Conservation (phyloP, 2,329 filamentous ascomycete species). For the Graphium sp. region DNA sequence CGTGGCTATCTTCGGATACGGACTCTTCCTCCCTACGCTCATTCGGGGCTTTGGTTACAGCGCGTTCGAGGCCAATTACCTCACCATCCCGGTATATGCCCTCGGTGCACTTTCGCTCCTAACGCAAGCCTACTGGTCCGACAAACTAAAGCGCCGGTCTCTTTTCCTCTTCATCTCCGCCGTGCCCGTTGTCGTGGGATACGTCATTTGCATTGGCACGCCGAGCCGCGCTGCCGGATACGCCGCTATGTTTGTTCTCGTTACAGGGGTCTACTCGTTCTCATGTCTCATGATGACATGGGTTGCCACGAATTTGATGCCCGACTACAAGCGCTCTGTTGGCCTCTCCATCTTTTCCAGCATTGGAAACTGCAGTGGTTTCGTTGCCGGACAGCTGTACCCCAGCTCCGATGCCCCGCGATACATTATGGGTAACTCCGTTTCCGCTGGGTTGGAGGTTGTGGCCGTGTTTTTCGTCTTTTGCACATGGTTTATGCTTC, state of each 20-base stretch:
- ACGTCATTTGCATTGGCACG: slow-evolving; percentile 11
- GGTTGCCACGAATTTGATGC: slow-evolving; percentile 28
- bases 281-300: slow-evolving; percentile 22
- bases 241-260: too few relatives aligned
- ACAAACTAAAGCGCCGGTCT: slow-evolving; percentile 10
- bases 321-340: slow-evolving; percentile 27
- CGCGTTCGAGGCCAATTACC: slow-evolving; percentile 15
- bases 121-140: slow-evolving; percentile 10
- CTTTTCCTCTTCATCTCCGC: slow-evolving; percentile 4
- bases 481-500: too few relatives aligned
- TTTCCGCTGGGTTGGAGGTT: too few relatives aligned
- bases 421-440: slow-evolving; percentile 14
- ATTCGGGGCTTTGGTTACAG: slow-evolving; percentile 15
- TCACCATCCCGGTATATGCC: slow-evolving; percentile 17
- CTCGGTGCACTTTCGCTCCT: slow-evolving; percentile 9
- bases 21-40: slow-evolving; percentile 17
- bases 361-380: slow-evolving; percentile 27
- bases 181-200: slow-evolving; percentile 12
- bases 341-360: slow-evolving; percentile 27
- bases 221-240: too few relatives aligned
- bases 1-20: slow-evolving; percentile 16
- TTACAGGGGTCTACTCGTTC: slow-evolving; percentile 12
- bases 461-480: too few relatives aligned
- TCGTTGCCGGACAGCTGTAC: slow-evolving; percentile 28
- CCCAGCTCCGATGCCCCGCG: slow-evolving; percentile 11